phyloP scores from a whole-genome alignment of 495 filamentous ascomycete species.

The Zalerion maritima region DNA sequence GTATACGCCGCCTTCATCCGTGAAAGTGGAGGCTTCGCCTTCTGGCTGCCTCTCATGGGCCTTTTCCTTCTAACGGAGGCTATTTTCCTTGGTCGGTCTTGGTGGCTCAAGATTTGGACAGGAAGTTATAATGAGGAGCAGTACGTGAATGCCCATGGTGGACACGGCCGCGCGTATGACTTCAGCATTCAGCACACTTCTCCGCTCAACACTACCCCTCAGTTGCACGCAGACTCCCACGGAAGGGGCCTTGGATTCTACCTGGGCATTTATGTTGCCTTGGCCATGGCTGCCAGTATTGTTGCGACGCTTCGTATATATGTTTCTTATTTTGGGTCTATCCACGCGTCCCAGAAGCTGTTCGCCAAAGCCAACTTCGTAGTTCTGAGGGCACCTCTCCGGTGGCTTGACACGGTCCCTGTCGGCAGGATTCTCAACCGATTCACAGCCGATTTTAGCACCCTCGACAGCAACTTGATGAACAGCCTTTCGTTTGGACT shows the following conservation, averaged over 20 bases:
- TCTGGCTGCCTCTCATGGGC: constrained; percentile 43
- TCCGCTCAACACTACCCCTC: constrained; percentile 14
- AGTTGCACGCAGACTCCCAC: constrained; percentile 5
- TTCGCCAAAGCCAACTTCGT: constrained; percentile 49
- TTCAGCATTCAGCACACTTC: constrained; percentile 24
- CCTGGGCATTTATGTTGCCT: constrained; percentile 48
- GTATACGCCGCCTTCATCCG: constrained; percentile 53
- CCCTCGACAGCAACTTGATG: constrained; percentile 50
- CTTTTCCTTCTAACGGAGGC: constrained; percentile 36
- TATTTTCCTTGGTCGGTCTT: constrained; percentile 39
- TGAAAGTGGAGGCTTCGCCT: constrained; percentile 47
- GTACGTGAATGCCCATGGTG: constrained; percentile 8
- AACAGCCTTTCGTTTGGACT: constrained; percentile 42
- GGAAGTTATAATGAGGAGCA: constrained; percentile 21
- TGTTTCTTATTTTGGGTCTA: constrained; percentile 41
- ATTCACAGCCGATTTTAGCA: constrained; percentile 64
- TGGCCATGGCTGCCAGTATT: constrained; percentile 42
- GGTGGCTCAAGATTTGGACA: constrained; percentile 63
- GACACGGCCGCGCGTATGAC: constrained; percentile 19
- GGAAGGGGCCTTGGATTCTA: constrained; percentile 38
- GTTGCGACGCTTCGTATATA: constrained; percentile 43
- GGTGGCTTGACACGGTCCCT: constrained; percentile 73
- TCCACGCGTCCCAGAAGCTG: constrained; percentile 47
- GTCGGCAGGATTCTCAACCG: constrained; percentile 66
- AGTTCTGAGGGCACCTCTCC: constrained; percentile 53